phyloP scores from a whole-genome alignment of 495 filamentous ascomycete genomes.

The Hypomontagnella submonticulosa region DNA sequence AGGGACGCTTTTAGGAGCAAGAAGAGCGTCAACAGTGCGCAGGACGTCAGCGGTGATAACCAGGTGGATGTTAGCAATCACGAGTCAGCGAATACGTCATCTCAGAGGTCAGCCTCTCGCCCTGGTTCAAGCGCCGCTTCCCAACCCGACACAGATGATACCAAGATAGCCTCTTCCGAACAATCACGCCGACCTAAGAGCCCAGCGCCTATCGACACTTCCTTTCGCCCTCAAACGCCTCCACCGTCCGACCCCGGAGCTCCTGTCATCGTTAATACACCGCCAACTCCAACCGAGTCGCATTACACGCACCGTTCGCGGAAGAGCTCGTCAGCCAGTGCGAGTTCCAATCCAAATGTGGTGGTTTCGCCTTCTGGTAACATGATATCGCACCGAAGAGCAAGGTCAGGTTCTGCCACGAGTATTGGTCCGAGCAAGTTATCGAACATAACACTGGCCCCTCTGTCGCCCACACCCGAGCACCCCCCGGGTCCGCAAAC shows the following conservation, averaged over 20 bases:
- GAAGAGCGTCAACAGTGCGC: constrained; percentile 37
- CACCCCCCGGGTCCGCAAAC: constrained; percentile 51
- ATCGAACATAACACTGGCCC: constrained; percentile 78
- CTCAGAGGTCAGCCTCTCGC: constrained; percentile 24
- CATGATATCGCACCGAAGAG: constrained; percentile 73
- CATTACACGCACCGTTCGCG: constrained; percentile 38
- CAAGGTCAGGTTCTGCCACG: constrained; percentile 69
- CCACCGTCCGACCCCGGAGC: constrained; percentile 51
- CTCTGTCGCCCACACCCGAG: constrained; percentile 76
- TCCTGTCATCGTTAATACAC: constrained; percentile 67
- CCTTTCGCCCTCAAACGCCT: constrained; percentile 56
- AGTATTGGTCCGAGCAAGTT: constrained; percentile 86
- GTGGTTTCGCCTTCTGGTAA: constrained; percentile 64
- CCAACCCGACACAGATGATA: constrained; percentile 40
- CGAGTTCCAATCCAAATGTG: constrained; percentile 42
- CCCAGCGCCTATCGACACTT: constrained; percentile 47
- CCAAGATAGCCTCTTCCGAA: constrained; percentile 35
- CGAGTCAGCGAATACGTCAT: constrained; percentile 35
- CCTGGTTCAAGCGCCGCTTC: constrained; percentile 35
- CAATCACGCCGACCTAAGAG: constrained; percentile 49
- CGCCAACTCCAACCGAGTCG: constrained; percentile 64
- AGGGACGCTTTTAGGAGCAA: constrained; percentile 58
- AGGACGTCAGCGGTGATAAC: constrained; percentile 30
- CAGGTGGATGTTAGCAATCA: constrained; percentile 34
- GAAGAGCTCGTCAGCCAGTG: constrained; percentile 42